Evolutionary conservation across 2,329 filamentous ascomycete genomes (phyloP).

Genomic region (Verticillium albo-atrum): DNA sequence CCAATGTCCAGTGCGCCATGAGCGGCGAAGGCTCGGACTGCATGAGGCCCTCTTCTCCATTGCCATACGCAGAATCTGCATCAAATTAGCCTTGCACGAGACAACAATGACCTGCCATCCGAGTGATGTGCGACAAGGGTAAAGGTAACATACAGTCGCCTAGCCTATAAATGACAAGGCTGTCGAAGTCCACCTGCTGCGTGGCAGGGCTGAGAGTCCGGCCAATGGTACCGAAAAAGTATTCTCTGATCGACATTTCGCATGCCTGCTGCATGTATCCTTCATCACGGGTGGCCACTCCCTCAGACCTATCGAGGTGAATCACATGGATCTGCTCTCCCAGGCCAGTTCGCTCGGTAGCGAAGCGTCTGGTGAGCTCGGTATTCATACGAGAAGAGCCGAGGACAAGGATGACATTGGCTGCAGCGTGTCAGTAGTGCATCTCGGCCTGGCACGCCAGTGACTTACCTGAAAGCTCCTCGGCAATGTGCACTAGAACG

Average conservation of each 20-base stretch:
- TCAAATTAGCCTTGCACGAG: background rate
- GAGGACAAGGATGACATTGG: conserved; percentile 78
- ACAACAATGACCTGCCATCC: background rate
- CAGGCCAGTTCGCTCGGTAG: conserved; percentile 45
- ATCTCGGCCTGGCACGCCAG: background rate
- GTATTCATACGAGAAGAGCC: conserved; percentile 73
- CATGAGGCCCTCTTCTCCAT: conserved; percentile 44
- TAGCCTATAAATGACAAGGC: conserved; percentile 68
- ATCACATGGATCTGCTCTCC: conserved; percentile 72
- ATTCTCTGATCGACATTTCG: conserved; percentile 78
- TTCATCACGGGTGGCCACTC: conserved; percentile 73
- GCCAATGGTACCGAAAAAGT: conserved; percentile 84
- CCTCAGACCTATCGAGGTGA: conserved; percentile 78
- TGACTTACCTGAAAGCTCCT: conserved; percentile 45
- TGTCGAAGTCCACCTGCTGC: conserved; percentile 74
- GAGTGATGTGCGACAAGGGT: background rate
- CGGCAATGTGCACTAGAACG: conserved; percentile 69
- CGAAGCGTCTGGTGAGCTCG: conserved; percentile 69
- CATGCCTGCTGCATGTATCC: conserved; percentile 68
- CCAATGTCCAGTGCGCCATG: conserved; percentile 78
- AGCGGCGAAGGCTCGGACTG: conserved; percentile 60
- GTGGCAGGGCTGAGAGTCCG: conserved; percentile 82
- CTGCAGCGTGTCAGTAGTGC: conserved; percentile 40
- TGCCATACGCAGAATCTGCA: conserved; percentile 22
- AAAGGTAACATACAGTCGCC: conserved; percentile 46